Evolutionary conservation across 176 grass and related monocot species (phyloP).

Genomic region (Aegilops umbellulata): DNA sequence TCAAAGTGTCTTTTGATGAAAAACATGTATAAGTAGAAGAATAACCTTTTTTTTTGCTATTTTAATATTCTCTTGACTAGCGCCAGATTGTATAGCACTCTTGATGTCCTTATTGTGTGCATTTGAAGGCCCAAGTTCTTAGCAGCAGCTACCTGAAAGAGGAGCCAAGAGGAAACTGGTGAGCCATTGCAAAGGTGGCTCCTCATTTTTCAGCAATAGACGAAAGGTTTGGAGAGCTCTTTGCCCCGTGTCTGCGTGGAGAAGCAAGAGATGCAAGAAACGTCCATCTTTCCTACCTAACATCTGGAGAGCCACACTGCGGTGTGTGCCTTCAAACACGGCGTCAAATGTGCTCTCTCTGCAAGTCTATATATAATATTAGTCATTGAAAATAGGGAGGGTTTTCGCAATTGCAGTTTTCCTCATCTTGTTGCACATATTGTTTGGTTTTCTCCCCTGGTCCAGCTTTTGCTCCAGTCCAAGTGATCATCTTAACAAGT

Average conservation of each 20-base stretch:
- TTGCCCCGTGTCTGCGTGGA: slow-evolving; percentile 13
- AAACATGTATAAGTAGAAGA: neutral
- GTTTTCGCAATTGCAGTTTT: slow-evolving; percentile 37
- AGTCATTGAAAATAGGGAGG: slow-evolving; percentile 34
- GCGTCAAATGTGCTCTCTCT: neutral
- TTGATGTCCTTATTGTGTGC: slow-evolving; percentile 14
- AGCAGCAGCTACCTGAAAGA: slow-evolving; percentile 48
- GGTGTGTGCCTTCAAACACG: slow-evolving; percentile 9
- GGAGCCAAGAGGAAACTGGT: slow-evolving; percentile 42
- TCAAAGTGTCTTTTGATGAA: neutral
- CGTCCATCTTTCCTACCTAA: slow-evolving; percentile 19
- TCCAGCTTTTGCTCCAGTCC: slow-evolving; percentile 5
- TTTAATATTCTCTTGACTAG: neutral
- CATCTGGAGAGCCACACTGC: slow-evolving; percentile 2
- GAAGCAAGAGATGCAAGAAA: slow-evolving; percentile 25
- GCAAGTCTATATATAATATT: slow-evolving; percentile 11
- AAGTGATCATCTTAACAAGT: slow-evolving; percentile 40
- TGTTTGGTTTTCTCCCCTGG: slow-evolving; percentile 26
- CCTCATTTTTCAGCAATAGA: slow-evolving; percentile 28
- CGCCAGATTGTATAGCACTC: neutral
- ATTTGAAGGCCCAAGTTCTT: slow-evolving; percentile 46
- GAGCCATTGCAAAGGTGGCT: neutral
- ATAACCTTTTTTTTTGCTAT: neutral
- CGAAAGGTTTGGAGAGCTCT: slow-evolving; percentile 18
- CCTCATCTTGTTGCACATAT: slow-evolving; percentile 52